Evolutionary conservation across 2,329 filamentous ascomycete species (phyloP).

Genomic region (Arthrobotrys conoides): DNA sequence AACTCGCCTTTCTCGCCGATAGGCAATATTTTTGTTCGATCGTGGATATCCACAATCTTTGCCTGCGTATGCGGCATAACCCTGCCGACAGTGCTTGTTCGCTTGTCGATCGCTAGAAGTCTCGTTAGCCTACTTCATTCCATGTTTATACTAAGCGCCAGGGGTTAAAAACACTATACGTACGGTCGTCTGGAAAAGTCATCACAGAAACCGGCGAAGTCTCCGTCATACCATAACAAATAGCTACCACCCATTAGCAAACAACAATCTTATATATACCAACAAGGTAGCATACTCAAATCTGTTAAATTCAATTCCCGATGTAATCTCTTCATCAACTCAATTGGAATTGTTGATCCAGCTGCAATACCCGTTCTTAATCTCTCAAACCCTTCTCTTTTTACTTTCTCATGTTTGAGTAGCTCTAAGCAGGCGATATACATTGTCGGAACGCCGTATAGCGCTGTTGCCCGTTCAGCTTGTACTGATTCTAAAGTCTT

Average conservation of each 20-base stretch:
- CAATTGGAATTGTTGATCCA: slow-evolving; percentile 84
- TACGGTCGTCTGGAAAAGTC: slow-evolving; percentile 83
- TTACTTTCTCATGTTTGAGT: slow-evolving; percentile 72
- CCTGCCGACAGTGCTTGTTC: slow-evolving; percentile 82
- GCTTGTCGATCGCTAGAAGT: slow-evolving; percentile 69
- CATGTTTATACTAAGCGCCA: slow-evolving; percentile 81
- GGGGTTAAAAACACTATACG: slow-evolving; percentile 70
- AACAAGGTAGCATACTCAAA: slow-evolving; percentile 67
- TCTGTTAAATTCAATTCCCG: slow-evolving; percentile 81
- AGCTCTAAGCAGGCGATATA: slow-evolving; percentile 89
- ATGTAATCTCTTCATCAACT: slow-evolving; percentile 84
- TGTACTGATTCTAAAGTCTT: slow-evolving; percentile 78
- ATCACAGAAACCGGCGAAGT: slow-evolving; percentile 82
- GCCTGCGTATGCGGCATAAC: slow-evolving; percentile 86
- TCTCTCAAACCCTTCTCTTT: slow-evolving; percentile 73
- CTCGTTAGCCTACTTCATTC: slow-evolving; percentile 46
- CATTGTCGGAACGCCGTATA: slow-evolving; percentile 82
- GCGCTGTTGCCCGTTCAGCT: slow-evolving; percentile 75
- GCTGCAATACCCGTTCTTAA: slow-evolving; percentile 93
- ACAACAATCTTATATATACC: not conserved
- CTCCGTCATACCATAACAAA: slow-evolving; percentile 98
- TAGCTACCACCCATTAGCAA: slow-evolving; percentile 71
- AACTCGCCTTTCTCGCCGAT: slow-evolving; percentile 82
- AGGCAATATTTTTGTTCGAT: slow-evolving; percentile 74
- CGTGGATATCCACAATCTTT: slow-evolving; percentile 80